Conservation (phyloP, 345 rosid species). For the Citrus hindsii region DNA sequence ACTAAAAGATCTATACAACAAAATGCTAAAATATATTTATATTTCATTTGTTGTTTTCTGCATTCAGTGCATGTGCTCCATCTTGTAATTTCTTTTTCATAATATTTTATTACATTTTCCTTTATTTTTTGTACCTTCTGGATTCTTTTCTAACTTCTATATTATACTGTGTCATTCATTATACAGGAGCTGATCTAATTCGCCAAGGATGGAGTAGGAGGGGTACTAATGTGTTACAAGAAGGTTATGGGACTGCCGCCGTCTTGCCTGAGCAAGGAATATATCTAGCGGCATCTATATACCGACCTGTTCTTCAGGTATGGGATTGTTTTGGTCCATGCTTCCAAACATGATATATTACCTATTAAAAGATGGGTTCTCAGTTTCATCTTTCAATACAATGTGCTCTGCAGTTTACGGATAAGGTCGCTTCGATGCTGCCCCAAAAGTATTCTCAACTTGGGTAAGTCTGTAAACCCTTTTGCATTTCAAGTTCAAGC, state of each 20-base stretch:
- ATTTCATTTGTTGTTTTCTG: background rate
- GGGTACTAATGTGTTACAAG: slow-evolving; percentile 73
- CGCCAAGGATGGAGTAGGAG: slow-evolving; percentile 94
- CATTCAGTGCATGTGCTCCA: background rate
- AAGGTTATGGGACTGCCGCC: slow-evolving; percentile 97
- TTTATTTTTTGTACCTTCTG: slow-evolving; percentile 2
- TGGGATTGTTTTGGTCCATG: slow-evolving; percentile 14
- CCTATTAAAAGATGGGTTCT: slow-evolving; percentile 7
- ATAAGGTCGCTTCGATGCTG: slow-evolving; percentile 79
- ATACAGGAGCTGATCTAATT: slow-evolving; percentile 65
- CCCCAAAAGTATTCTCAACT: slow-evolving; percentile 84
- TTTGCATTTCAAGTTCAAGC: background rate
- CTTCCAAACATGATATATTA: background rate
- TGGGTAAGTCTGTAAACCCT: slow-evolving; percentile 57
- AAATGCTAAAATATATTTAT: background rate
- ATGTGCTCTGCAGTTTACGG: slow-evolving; percentile 78
- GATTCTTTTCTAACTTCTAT: background rate
- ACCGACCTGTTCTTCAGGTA: slow-evolving; percentile 97
- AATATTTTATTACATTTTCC: background rate
- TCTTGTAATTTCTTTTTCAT: background rate
- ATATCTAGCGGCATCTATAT: slow-evolving; percentile 90
- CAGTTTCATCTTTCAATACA: slow-evolving; percentile 11
- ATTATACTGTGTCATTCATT: background rate
- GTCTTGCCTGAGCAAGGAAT: slow-evolving; percentile 98
- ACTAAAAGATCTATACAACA: too few relatives aligned